Percentiles rank a stretch among this genome's conserved stretches.
Conservation (phyloP, 129 eudicot genomes). For the Tanacetum coccineum region DNA sequence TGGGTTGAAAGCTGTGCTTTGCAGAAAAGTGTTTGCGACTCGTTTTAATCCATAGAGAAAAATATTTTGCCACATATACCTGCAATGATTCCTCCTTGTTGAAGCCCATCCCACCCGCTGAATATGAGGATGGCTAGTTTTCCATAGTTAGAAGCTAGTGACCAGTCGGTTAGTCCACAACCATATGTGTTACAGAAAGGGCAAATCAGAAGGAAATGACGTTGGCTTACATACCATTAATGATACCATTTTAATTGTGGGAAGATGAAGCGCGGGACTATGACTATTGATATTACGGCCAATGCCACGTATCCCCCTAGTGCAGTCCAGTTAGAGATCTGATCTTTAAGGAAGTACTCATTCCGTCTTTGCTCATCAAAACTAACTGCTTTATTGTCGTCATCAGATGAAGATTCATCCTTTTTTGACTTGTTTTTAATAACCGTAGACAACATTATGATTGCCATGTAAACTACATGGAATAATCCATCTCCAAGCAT, state of each 20-base stretch:
- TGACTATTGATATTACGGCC: conserved; percentile 37
- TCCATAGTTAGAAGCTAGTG: conserved; percentile 67
- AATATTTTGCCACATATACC: conserved; percentile 17
- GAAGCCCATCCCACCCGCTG: conserved; percentile 51
- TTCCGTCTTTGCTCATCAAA: no score
- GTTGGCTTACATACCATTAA: conserved; percentile 41
- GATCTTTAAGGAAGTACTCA: no score
- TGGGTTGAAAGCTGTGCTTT: not conserved
- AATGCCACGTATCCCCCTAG: no score
- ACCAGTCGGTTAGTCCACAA: no score
- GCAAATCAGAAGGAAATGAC: conserved; percentile 43
- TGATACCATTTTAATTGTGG: conserved; percentile 61
- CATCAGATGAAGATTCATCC: no score
- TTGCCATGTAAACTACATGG: no score
- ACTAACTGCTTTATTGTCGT: no score
- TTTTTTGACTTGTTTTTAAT: no score
- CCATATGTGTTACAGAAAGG: conserved; percentile 79
- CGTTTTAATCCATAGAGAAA: not conserved
- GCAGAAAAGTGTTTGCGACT: not conserved
- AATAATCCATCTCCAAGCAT: no score
- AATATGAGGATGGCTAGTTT: conserved; percentile 54
- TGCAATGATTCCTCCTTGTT: conserved; percentile 58
- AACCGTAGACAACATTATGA: no score
- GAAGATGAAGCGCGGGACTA: conserved; percentile 45
- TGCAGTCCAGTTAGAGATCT: no score